Percentiles rank a stretch among this genome's conserved stretches.
phyloP scores from a whole-genome alignment of 176 grass and related monocot genomes.

The Cenchrus fungigraminus region DNA sequence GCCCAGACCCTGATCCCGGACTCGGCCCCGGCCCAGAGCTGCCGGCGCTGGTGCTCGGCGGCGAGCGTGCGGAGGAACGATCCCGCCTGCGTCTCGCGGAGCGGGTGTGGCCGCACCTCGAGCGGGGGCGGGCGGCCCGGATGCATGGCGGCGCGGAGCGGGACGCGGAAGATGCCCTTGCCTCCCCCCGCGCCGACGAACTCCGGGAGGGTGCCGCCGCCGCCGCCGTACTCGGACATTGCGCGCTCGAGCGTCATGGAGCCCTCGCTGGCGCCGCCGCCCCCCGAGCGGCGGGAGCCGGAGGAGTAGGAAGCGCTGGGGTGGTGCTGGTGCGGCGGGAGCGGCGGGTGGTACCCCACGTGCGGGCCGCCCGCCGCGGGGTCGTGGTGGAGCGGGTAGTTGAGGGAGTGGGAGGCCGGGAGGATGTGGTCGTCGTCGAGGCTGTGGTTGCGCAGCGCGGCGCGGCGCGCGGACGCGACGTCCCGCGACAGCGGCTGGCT shows the following conservation, averaged over 20 bases:
- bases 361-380: conserved; percentile 22
- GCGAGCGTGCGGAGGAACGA: conserved; percentile 79
- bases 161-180: conserved; percentile 78
- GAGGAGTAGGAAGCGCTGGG: conserved; percentile 45
- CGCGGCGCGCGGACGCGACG: conserved; percentile 51
- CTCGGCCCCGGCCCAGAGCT: conserved; percentile 60
- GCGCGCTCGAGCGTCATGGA: conserved; percentile 74
- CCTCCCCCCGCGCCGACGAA: conserved; percentile 69
- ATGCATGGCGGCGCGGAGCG: conserved; percentile 78
- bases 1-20: conserved; percentile 60
- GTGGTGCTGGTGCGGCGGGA: conserved; percentile 49
- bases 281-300: conserved; percentile 21
- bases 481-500: conserved; percentile 80
- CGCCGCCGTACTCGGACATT: conserved; percentile 85
- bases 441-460: conserved; percentile 70
- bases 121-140: conserved; percentile 71
- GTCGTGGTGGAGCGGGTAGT: conserved; percentile 44
- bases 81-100: conserved; percentile 86
- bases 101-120: conserved; percentile 80
- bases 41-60: conserved; percentile 50
- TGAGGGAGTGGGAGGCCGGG: conserved; percentile 47
- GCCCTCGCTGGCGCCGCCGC: conserved; percentile 50
- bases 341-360: conserved; percentile 31
- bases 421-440: conserved; percentile 65
- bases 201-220: conserved; percentile 68